Evolutionary conservation across 1,139 yeast genomes (phyloP).

Genomic region (Casaregolazyma suthepensis): DNA sequence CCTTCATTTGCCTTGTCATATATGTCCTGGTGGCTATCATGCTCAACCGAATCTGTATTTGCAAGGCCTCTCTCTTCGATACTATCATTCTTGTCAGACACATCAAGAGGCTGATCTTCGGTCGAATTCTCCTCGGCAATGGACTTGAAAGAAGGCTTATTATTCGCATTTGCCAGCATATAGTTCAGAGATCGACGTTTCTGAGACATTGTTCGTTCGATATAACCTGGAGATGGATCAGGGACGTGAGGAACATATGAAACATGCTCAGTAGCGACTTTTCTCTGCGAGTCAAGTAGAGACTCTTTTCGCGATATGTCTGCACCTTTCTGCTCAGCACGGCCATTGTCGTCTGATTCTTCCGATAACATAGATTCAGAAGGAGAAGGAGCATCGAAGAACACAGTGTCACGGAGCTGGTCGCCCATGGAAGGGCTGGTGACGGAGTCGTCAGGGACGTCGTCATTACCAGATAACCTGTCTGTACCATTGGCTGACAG

Average conservation of each 20-base stretch:
- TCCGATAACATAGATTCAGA: slow-evolving; percentile 16
- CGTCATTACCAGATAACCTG: neutral
- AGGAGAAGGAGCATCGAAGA: slow-evolving; percentile 14
- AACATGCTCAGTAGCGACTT: slow-evolving; percentile 24
- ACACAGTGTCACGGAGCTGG: slow-evolving; percentile 10
- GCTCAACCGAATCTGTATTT: neutral
- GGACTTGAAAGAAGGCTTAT: neutral
- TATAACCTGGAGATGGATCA: slow-evolving; percentile 18
- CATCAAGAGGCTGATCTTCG: slow-evolving; percentile 10
- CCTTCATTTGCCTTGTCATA: neutral
- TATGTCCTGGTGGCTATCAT: neutral
- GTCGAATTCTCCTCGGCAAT: slow-evolving; percentile 16
- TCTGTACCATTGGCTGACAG: neutral
- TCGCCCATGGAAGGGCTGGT: slow-evolving; percentile 6
- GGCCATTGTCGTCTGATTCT: slow-evolving; percentile 10
- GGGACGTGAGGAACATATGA: slow-evolving; percentile 13
- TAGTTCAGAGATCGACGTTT: slow-evolving; percentile 25
- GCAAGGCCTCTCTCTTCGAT: neutral
- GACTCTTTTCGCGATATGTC: slow-evolving; percentile 29
- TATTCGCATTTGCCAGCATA: slow-evolving; percentile 21
- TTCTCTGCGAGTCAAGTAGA: slow-evolving; percentile 30
- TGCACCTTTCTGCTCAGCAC: slow-evolving; percentile 7
- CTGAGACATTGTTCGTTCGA: slow-evolving; percentile 29
- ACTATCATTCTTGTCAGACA: neutral
- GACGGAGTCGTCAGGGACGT: neutral